phyloP scores from a whole-genome alignment of 257 asterid species.

The Vinca minor region DNA sequence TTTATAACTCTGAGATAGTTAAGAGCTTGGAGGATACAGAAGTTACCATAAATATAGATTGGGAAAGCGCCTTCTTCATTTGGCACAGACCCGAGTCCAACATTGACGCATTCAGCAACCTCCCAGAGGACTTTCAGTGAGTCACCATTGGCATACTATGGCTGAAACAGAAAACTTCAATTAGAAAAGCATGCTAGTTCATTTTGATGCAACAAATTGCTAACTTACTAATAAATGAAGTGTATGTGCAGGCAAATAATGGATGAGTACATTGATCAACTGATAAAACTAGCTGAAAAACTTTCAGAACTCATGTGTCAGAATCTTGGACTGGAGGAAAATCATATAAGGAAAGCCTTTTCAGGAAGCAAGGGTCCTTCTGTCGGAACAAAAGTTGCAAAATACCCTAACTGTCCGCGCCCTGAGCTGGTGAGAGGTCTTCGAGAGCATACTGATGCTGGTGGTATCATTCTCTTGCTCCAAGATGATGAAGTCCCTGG shows the following conservation, averaged over 20 bases:
- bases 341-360: conserved; percentile 52
- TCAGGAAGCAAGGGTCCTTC: conserved; percentile 57
- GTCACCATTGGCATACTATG: too few relatives aligned
- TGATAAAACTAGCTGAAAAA: conserved; percentile 56
- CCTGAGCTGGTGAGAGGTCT: conserved; percentile 74
- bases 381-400: conserved; percentile 77
- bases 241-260: conserved; percentile 44
- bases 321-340: conserved; percentile 58
- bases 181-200: conserved; percentile 1
- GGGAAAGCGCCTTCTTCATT: conserved; percentile 72
- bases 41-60: conserved; percentile 36
- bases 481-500: conserved; percentile 89
- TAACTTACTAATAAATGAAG: conserved; percentile 11
- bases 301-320: conserved; percentile 68
- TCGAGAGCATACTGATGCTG: conserved; percentile 89
- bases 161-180: not conserved
- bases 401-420: conserved; percentile 59
- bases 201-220: not conserved
- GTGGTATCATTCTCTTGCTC: conserved; percentile 77
- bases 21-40: conserved; percentile 38
- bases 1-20: conserved; percentile 47
- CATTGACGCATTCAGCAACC: conserved; percentile 37
- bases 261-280: conserved; percentile 60
- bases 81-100: conserved; percentile 69
- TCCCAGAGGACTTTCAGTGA: conserved; percentile 50